Evolutionary conservation across 495 filamentous ascomycete genomes (phyloP), one percentile per base, ranked within the genome.

Genomic region (Aspergillus avenaceus): DNA sequence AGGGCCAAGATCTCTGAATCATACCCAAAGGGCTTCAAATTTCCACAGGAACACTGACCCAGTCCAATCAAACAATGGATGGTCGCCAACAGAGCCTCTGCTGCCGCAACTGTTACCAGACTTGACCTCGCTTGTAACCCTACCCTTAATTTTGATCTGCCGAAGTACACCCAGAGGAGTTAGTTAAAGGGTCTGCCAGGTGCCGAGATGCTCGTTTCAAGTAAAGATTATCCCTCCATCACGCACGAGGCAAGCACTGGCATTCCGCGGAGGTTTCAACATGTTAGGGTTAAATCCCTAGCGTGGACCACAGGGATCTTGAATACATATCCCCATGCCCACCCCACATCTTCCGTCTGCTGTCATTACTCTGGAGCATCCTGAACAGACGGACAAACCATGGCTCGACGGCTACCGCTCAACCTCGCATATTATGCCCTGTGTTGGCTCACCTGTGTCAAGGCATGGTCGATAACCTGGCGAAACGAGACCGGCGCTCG

Each of bases 391-490:
- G 4, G 12, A 2, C 32, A 36, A 45, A 41, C n/a, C 4, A 53
- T 53, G 50, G 27, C 37, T 37, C 44, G 44, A 25, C 12, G 27
- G 12, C 18, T 19, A 47, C 13, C 14, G 24, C 25, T 51, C 14
- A 47, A 16, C 21, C 24, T 28, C 12, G 25, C 37, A 26, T 26
- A 16, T 13, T 31, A 38, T 4, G 21, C 45, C n/a, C 8, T 37
- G 32, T 47, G 11, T 22, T 11, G 43, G 22, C 8, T 40, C 8
- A 22, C 40, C 7, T 4, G 23, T 18, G 22, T 41, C 1, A 21
- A 47, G 2, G 46, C 55, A 22, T 58, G 55, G 55, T 50, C 49
- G 11, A n/a, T 58, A 14, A 19, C 43, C 12, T 58, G 50, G 50
- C 45, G 46, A 12, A 58, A 58, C 41, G 41, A 53, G 8, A 53